Percentiles rank a stretch among this genome's conserved stretches.
phyloP scores from a whole-genome alignment of 192 early-diverging fungal genomes.

The Coemansia asiatica region DNA sequence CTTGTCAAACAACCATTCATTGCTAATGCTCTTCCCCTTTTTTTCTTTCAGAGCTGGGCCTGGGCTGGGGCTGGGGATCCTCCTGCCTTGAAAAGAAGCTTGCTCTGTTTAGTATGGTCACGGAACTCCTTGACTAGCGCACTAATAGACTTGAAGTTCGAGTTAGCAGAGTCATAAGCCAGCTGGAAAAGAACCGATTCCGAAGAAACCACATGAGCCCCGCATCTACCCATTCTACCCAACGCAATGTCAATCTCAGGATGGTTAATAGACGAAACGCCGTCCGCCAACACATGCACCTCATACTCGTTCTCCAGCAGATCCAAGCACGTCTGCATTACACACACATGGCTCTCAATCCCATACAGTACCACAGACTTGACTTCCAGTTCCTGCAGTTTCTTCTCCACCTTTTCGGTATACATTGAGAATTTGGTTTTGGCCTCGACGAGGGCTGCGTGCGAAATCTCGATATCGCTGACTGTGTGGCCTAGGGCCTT shows the following conservation, averaged over 20 bases:
- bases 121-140: slow-evolving; percentile 84
- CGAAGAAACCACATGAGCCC: slow-evolving; percentile 75
- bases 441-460: slow-evolving; percentile 58
- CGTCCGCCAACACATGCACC: slow-evolving; percentile 91
- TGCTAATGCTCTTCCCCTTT: not conserved
- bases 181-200: slow-evolving; percentile 78
- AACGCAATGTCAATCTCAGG: slow-evolving; percentile 85
- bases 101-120: slow-evolving; percentile 63
- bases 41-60: slow-evolving; percentile 14
- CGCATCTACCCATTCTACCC: slow-evolving; percentile 62
- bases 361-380: slow-evolving; percentile 84
- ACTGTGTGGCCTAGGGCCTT: slow-evolving; percentile 77
- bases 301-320: slow-evolving; percentile 72
- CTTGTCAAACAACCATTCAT: no score
- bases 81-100: slow-evolving; percentile 55
- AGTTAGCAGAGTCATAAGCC: slow-evolving; percentile 59
- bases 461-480: slow-evolving; percentile 69
- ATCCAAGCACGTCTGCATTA: slow-evolving; percentile 92
- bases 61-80: not conserved
- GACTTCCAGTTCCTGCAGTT: slow-evolving; percentile 55
- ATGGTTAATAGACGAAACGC: slow-evolving; percentile 82
- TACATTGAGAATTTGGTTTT: slow-evolving; percentile 94
- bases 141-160: slow-evolving; percentile 78
- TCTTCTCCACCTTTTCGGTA: slow-evolving; percentile 59
- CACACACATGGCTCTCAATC: slow-evolving; percentile 95